Evolutionary conservation across 345 rosid genomes (phyloP), one percentile per base, ranked within the genome.

Genomic region (Populus deltoides): DNA sequence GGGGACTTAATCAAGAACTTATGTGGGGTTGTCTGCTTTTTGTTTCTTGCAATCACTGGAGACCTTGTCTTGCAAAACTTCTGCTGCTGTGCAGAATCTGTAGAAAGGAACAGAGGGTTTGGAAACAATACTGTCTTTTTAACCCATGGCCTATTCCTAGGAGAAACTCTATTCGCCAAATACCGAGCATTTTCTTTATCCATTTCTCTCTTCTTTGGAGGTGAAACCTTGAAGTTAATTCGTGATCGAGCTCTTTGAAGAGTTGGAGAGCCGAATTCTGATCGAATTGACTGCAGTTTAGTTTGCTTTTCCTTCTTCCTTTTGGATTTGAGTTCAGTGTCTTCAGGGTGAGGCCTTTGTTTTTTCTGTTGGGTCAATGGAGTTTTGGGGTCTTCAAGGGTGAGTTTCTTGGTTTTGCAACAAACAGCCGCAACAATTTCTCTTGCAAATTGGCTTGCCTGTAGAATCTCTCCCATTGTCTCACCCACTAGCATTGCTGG

Each of bases 401-500:
- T 53, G 39, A 39, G 27, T 74, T 82, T 90, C 80, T 41, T 84
- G 79, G 85, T 78, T 77, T 87, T 93, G 47, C 66, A 65, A 57
- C 90, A 83, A 65, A 87, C 89, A 25, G 96, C 88, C 12, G 90
- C 89, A 16, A 93, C 75, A 17, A 93, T 89, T 33, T 95, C 97
- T 72, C 85, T 87, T 22, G 99, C 92, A 75, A 93, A 91, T 79
- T 89, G 92, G 77, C 90, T 90, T 31, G 99, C 97, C 86, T 91
- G 90, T 29, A 96, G 88, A 74, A 96, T 96, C 83, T 96, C 98
- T 72, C 90, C 94, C 10, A 96, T 87, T 5, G 98, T 96, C 87
- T 93, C 98, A n/a, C 94, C 97, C 18, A 96, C 85, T 38, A 96
- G 84, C 99, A 96, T 96, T 73, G 98, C 99, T n/a, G 99, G 98